Conservation (phyloP, 2,329 filamentous ascomycete species). For the Cladosporium sp. region DNA sequence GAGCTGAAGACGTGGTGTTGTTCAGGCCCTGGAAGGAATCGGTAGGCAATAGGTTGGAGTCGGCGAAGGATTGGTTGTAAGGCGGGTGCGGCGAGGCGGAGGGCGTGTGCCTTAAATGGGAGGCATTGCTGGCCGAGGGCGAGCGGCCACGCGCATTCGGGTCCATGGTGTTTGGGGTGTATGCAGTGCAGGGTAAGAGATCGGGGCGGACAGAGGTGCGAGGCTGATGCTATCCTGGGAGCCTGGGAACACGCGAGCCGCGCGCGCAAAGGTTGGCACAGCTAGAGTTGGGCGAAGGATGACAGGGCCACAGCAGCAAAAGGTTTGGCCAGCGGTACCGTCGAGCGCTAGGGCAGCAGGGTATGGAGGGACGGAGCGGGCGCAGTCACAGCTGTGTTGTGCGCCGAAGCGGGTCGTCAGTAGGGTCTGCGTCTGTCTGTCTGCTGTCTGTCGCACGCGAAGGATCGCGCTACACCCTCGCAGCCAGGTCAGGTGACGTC, state of each 20-base stretch:
- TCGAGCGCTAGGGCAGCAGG: neutral
- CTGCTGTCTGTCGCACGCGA: neutral
- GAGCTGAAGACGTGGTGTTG: constrained; percentile 25
- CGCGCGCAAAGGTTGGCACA: constrained; percentile 9
- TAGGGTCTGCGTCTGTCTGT: neutral
- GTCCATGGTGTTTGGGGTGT: constrained; percentile 8
- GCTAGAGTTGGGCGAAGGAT: neutral
- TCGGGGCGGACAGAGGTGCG: neutral
- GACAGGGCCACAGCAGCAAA: neutral
- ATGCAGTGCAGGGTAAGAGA: neutral
- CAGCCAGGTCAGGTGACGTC: neutral
- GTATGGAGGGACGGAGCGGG: neutral
- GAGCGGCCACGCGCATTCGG: constrained; percentile 23
- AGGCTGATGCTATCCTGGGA: constrained; percentile 14
- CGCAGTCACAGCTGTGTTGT: neutral
- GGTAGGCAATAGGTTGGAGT: constrained; percentile 14
- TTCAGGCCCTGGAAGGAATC: constrained; percentile 19
- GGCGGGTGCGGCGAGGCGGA: constrained; percentile 28
- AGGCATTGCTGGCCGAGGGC: constrained; percentile 22
- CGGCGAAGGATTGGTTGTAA: constrained; percentile 19
- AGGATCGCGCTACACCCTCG: neutral
- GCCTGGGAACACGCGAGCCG: constrained; percentile 1
- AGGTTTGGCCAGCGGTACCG: neutral
- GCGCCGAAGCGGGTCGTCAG: neutral
- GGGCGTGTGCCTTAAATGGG: constrained; percentile 27